A percentile compares a stretch with the other conserved stretches of the same genome.
Conservation (phyloP, 768 basidiomycete genomes). For the Tylopilus vinaceipallidus region DNA sequence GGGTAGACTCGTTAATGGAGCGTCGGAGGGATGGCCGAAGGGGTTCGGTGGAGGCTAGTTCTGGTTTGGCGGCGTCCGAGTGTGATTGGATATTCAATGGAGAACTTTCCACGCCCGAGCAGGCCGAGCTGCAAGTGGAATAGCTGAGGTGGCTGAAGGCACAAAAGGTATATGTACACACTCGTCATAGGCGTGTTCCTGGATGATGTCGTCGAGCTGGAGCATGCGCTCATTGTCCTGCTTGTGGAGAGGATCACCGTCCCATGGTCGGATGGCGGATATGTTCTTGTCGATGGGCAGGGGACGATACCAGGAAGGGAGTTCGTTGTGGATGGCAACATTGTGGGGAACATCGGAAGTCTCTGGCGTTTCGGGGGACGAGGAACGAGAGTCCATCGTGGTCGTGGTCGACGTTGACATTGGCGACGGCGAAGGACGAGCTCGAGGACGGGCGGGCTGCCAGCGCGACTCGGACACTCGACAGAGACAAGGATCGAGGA, state of each 20-base stretch:
- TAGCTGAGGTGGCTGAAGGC: not conserved
- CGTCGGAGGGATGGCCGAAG: slow-evolving; percentile 34
- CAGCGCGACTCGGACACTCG: not conserved
- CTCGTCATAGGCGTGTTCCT: slow-evolving; percentile 76
- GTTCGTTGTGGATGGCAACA: slow-evolving; percentile 48
- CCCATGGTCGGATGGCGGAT: slow-evolving; percentile 42
- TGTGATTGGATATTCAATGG: slow-evolving; percentile 8
- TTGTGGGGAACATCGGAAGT: slow-evolving; percentile 52
- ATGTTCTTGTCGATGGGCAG: slow-evolving; percentile 42
- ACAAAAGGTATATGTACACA: slow-evolving; percentile 36
- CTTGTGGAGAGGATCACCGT: slow-evolving; percentile 43
- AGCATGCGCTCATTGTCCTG: slow-evolving; percentile 57
- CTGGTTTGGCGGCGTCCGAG: slow-evolving; percentile 37
- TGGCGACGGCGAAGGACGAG: slow-evolving; percentile 13
- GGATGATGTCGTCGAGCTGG: slow-evolving; percentile 68
- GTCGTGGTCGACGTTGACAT: slow-evolving; percentile 60
- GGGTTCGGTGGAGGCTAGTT: slow-evolving; percentile 28
- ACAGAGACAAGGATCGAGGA: too few relatives aligned
- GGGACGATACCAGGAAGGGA: slow-evolving; percentile 58
- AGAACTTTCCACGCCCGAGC: slow-evolving; percentile 20
- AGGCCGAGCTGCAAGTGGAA: slow-evolving; percentile 15
- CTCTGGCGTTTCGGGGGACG: slow-evolving; percentile 71
- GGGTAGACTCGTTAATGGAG: slow-evolving; percentile 27
- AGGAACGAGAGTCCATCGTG: slow-evolving; percentile 61
- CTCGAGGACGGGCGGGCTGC: not conserved